phyloP scores from a whole-genome alignment of 2,329 filamentous ascomycete species.

The Capronia epimyces region DNA sequence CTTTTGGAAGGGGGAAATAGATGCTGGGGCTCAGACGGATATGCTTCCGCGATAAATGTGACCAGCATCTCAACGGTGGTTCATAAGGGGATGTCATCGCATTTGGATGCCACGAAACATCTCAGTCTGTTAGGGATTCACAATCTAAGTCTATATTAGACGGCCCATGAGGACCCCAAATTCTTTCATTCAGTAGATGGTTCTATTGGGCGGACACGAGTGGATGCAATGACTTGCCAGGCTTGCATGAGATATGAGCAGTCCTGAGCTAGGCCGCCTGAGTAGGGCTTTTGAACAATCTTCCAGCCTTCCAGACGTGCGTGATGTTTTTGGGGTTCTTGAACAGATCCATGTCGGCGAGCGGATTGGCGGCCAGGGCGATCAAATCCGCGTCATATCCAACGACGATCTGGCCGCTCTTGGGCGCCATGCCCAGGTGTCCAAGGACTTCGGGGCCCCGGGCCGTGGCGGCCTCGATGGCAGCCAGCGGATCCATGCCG shows the following conservation, averaged over 20 bases:
- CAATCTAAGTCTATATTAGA: too few relatives aligned
- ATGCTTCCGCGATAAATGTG: background rate
- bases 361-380: constrained; percentile 41
- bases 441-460: constrained; percentile 45
- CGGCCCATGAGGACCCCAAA: too few relatives aligned
- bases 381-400: constrained; percentile 49
- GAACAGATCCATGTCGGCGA: constrained; percentile 43
- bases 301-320: constrained; percentile 39
- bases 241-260: too few relatives aligned
- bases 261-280: too few relatives aligned
- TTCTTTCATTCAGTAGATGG: too few relatives aligned
- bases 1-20: constrained; percentile 34
- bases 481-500: constrained; percentile 47
- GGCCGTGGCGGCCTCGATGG: constrained; percentile 49
- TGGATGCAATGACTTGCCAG: too few relatives aligned
- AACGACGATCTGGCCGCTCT: constrained; percentile 42
- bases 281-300: constrained; percentile 16
- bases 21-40: background rate
- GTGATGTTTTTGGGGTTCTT: constrained; percentile 39
- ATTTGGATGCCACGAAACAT: too few relatives aligned
- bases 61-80: too few relatives aligned
- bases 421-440: constrained; percentile 39
- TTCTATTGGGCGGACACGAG: too few relatives aligned
- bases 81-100: too few relatives aligned
- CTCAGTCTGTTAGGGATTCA: too few relatives aligned